phyloP scores from a whole-genome alignment of 2,329 filamentous ascomycete species.

The Aureobasidium sp. region DNA sequence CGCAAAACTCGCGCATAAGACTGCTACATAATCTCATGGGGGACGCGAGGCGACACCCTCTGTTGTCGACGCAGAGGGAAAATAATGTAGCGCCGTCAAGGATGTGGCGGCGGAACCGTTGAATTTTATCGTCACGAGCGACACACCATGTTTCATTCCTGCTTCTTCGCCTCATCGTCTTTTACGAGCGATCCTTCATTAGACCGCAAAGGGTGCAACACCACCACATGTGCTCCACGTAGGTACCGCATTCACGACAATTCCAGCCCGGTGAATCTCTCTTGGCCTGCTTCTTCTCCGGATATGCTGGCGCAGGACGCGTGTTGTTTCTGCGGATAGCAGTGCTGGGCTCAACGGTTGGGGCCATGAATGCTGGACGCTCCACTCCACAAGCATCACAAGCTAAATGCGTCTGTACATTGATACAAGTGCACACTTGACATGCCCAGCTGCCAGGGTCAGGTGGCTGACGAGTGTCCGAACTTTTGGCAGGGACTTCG shows the following conservation, averaged over 20 bases:
- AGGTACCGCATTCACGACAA: constrained; percentile 51
- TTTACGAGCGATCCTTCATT: constrained; percentile 50
- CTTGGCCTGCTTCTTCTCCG: neutral
- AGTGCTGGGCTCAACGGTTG: neutral
- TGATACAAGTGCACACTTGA: constrained; percentile 55
- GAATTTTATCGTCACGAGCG: neutral
- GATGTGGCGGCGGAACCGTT: neutral
- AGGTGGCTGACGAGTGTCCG: neutral
- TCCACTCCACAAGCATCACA: constrained; percentile 56
- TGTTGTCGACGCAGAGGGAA: neutral
- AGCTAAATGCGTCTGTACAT: constrained; percentile 51
- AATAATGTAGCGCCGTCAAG: neutral
- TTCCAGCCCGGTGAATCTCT: constrained; percentile 46
- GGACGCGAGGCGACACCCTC: neutral
- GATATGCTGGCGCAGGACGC: neutral
- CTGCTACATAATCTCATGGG: neutral
- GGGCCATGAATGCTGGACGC: constrained; percentile 37
- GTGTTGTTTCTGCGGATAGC: constrained; percentile 22
- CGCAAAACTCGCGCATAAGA: neutral
- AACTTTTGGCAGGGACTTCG: neutral
- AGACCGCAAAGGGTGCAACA: constrained; percentile 54
- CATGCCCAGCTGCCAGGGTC: constrained; percentile 45
- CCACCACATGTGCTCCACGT: constrained; percentile 61
- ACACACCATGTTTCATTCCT: constrained; percentile 1
- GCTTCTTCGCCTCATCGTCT: neutral